These are phyloP conservation scores for Amniculicola lignicola DNA, from an alignment of 495 filamentous ascomycete genomes.

Conservation along the genomic window DNA sequence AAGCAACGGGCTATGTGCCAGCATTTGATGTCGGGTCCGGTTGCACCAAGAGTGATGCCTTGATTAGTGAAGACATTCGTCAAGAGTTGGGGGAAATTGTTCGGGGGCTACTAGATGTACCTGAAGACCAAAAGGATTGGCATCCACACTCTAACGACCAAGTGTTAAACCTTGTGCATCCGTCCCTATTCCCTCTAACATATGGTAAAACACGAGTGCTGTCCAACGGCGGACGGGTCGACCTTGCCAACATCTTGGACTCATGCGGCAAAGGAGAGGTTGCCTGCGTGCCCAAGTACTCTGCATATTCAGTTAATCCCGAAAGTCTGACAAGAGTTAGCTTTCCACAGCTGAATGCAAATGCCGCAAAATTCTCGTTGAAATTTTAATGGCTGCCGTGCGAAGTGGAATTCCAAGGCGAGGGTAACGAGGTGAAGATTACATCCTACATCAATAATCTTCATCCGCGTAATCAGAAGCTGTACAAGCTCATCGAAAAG, in stretches of 20 bases:
- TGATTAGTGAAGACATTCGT: constrained; percentile 9
- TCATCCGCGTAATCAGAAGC: constrained; percentile 48
- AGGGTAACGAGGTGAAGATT: constrained; percentile 34
- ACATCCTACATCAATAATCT: constrained; percentile 61
- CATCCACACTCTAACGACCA: constrained; percentile 53
- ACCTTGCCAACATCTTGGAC: background rate
- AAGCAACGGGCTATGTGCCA: constrained; percentile 10
- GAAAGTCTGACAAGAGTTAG: too few species aligned
- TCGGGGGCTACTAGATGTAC: constrained; percentile 21
- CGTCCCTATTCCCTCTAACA: constrained; percentile 58
- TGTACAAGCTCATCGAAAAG: constrained; percentile 54
- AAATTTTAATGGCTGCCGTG: constrained; percentile 61
- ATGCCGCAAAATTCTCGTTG: constrained; percentile 13
- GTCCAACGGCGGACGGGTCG: constrained; percentile 31
- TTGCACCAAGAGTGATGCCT: constrained; percentile 34
- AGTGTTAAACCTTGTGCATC: constrained; percentile 61
- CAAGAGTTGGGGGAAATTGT: constrained; percentile 23
- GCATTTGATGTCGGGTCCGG: constrained; percentile 22
- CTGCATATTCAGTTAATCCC: background rate
- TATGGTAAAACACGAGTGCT: constrained; percentile 54
- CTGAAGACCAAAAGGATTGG: constrained; percentile 51
- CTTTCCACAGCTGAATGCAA: background rate
- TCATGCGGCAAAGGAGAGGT: background rate
- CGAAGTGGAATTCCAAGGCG: constrained; percentile 49
- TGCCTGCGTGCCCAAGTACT: background rate